phyloP scores from a whole-genome alignment of 257 asterid genomes.

The Perilla frutescens region DNA sequence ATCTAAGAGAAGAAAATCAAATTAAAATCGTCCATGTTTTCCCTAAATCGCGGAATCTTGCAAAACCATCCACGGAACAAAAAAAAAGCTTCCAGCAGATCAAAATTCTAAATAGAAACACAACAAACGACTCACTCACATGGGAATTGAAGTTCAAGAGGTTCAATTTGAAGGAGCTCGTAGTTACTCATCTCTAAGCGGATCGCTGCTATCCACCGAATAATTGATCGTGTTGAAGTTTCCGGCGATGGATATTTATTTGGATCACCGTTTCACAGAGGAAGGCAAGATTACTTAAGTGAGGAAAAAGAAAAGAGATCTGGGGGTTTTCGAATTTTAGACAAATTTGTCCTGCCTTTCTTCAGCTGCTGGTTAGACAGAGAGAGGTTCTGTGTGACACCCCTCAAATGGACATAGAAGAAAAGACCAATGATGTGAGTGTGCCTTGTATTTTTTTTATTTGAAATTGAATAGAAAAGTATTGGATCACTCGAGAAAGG shows the following conservation, averaged over 20 bases:
- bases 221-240: conserved; percentile 14
- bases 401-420: too few relatives aligned
- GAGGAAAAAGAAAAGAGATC: conserved; percentile 39
- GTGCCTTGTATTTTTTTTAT: too few relatives aligned
- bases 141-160: conserved; percentile 77
- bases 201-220: conserved; percentile 45
- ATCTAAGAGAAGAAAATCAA: conserved; percentile 40
- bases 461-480: too few relatives aligned
- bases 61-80: conserved; percentile 4
- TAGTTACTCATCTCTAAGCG: conserved; percentile 55
- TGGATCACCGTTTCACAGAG: conserved; percentile 26
- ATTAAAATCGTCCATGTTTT: conserved; percentile 2
- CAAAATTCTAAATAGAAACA: conserved; percentile 16
- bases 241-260: conserved; percentile 25
- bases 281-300: conserved; percentile 26
- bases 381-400: too few relatives aligned
- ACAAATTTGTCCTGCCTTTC: conserved; percentile 7
- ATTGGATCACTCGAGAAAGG: too few relatives aligned
- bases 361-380: conserved; percentile 29
- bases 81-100: neutral
- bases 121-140: conserved; percentile 42
- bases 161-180: conserved; percentile 76
- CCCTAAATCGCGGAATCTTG: conserved; percentile 24
- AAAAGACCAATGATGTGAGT: too few relatives aligned
- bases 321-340: conserved; percentile 38